A percentile compares a stretch with the other conserved stretches of the same genome.
Evolutionary conservation across 1,284 basidiomycete genomes (phyloP).

Genomic region (Neotropicomus parvogracilis): DNA sequence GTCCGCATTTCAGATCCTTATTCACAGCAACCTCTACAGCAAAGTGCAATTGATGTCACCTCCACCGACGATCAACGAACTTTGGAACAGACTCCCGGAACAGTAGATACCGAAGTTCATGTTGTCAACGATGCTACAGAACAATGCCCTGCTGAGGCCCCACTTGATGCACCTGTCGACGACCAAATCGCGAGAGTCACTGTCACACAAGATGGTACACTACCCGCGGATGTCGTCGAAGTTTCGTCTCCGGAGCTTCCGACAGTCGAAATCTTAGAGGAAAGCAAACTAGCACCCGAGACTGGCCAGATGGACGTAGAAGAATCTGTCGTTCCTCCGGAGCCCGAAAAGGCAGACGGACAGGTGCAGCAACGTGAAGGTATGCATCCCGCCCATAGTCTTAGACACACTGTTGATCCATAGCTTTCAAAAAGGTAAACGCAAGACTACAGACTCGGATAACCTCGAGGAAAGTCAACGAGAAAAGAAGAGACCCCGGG

Average conservation of each 20-base stretch:
- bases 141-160: background rate
- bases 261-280: constrained; percentile 12
- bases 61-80: constrained; percentile 1
- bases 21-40: constrained; percentile 17
- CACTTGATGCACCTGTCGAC: constrained; percentile 6
- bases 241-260: constrained; percentile 10
- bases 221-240: constrained; percentile 10
- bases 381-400: background rate
- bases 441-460: constrained; percentile 59
- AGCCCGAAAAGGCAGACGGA: constrained; percentile 9
- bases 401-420: background rate
- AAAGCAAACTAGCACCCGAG: constrained; percentile 3
- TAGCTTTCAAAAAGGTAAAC: constrained; percentile 50
- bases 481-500: constrained; percentile 62
- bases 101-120: constrained; percentile 1
- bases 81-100: constrained; percentile 2
- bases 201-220: constrained; percentile 15
- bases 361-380: constrained; percentile 25
- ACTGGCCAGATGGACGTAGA: constrained; percentile 17
- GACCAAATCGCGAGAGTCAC: constrained; percentile 10
- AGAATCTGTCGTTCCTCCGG: constrained; percentile 15
- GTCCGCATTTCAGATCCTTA: background rate
- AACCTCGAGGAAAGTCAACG: constrained; percentile 45
- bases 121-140: constrained; percentile 9
- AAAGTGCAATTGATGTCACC: constrained; percentile 4